A percentile compares a stretch with the other conserved stretches of the same genome.
Conservation (phyloP, 2,329 filamentous ascomycete genomes). For the Fusarium pilosicola region DNA sequence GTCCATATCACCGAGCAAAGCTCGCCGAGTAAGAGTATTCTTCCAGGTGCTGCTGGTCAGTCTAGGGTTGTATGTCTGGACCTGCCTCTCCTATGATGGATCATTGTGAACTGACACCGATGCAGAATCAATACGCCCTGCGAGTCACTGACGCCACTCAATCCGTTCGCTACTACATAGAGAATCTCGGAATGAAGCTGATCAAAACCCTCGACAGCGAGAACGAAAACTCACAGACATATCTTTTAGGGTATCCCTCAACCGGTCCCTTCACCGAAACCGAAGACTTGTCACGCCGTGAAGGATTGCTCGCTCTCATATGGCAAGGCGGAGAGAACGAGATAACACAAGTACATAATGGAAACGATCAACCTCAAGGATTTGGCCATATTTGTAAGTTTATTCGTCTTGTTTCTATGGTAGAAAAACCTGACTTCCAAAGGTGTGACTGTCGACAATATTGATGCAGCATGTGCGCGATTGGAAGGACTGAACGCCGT, state of each 20-base stretch:
- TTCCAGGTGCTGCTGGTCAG: neutral
- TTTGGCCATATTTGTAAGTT: neutral
- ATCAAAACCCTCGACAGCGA: neutral
- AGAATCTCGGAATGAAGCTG: neutral
- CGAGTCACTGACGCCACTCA: neutral
- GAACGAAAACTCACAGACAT: neutral
- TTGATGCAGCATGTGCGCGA: neutral
- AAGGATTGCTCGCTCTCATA: neutral
- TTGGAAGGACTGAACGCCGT: neutral
- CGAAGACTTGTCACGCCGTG: neutral
- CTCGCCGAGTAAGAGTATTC: fast-evolving
- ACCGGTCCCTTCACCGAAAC: neutral
- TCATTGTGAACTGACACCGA: neutral
- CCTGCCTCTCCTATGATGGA: neutral
- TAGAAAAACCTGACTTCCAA: neutral
- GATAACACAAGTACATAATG: neutral
- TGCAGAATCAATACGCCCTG: neutral
- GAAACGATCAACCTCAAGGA: neutral
- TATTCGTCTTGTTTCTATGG: neutral
- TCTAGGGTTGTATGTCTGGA: neutral
- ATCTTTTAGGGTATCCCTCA: neutral
- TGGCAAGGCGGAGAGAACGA: neutral
- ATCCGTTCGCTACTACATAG: neutral
- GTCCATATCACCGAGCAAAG: neutral
- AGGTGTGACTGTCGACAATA: neutral